Base-by-base conservation (phyloP, 2,329 filamentous ascomycete genomes). In the Fusarium paranaense region DNA sequence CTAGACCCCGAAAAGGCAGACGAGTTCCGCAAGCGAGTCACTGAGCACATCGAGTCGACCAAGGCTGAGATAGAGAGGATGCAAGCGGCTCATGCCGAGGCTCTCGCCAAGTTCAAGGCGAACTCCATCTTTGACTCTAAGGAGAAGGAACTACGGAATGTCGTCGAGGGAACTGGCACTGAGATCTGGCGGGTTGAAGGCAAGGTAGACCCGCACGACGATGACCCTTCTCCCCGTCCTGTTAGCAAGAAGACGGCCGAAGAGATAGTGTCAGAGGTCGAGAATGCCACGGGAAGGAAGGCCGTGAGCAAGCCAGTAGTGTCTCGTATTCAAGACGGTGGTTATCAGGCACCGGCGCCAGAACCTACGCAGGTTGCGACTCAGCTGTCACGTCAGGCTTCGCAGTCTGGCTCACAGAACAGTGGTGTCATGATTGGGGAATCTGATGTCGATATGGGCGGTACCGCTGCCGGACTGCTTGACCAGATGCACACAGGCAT, bases 1-100 rank as follows among this genome's bases (percentile, higher is more conserved):
- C 85, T 98, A 61, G 93, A 95, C 69, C 85, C 91, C 4, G 93
- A 90, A n/a, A 90, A 96, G 78, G 90, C 95, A 1, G 92, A 94
- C 52, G 93, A 97, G 76, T 98, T 98, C 82, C 91, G 93, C 66
- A 92, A 93, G 79, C 91, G 95, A 38, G 93, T 95, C 2, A 85
- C 90, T 25, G 90, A 93, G 57, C 93, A 93, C 79, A 88, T 97
- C 13, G 88, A 90, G 10, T 90, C 93, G 32, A 93, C 94, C 60
- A 90, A 94, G 70, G 90, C 90, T 1, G 95, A 98, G 78, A 95
- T 98, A 64, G 93, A 95, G 76, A 91, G 90, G 76, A 92, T 98
- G 89, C 94, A 95, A 82, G 90, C 89, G 37, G 90, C 93, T 32
- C 96, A 99, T 81, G 91, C 90, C 4, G 91, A 90, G 78, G 89